phyloP scores from a whole-genome alignment of 1,284 basidiomycete species.

The Leccinum pachyderme region DNA sequence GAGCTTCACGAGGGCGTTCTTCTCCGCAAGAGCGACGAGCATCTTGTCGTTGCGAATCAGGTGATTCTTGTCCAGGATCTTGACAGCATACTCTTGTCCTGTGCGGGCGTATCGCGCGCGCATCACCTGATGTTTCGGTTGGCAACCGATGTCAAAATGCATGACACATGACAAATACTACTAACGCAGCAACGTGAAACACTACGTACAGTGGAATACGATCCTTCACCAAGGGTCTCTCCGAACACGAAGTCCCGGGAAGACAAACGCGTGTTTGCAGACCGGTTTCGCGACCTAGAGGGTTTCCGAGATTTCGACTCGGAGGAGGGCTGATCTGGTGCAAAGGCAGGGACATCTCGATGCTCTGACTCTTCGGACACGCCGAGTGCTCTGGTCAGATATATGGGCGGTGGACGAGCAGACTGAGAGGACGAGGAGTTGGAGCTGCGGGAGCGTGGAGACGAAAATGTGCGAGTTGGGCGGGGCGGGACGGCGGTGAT shows the following conservation, averaged over 20 bases:
- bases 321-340: constrained; percentile 17
- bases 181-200: neutral
- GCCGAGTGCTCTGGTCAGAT: constrained; percentile 60
- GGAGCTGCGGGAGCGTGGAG: constrained; percentile 58
- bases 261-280: constrained; percentile 45
- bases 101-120: constrained; percentile 54
- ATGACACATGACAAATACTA: no score
- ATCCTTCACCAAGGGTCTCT: constrained; percentile 71
- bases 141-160: constrained; percentile 2
- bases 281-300: constrained; percentile 46
- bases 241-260: constrained; percentile 71
- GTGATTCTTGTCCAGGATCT: constrained; percentile 76
- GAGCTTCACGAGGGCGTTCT: constrained; percentile 59
- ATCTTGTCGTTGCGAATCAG: constrained; percentile 67
- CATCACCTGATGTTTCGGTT: constrained; percentile 55
- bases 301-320: constrained; percentile 33
- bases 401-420: constrained; percentile 49
- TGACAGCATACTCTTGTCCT: constrained; percentile 70
- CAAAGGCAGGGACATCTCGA: constrained; percentile 11
- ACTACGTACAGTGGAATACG: constrained; percentile 68
- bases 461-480: constrained; percentile 63
- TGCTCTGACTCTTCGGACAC: constrained; percentile 35
- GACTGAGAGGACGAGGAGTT: constrained; percentile 47
- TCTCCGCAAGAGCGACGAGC: constrained; percentile 62
- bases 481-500: constrained; percentile 46